A percentile compares a stretch with the other conserved stretches of the same genome.
Conservation (phyloP, 108 stramenopile genomes). For the Cyclotella choctawhatcheeana region DNA sequence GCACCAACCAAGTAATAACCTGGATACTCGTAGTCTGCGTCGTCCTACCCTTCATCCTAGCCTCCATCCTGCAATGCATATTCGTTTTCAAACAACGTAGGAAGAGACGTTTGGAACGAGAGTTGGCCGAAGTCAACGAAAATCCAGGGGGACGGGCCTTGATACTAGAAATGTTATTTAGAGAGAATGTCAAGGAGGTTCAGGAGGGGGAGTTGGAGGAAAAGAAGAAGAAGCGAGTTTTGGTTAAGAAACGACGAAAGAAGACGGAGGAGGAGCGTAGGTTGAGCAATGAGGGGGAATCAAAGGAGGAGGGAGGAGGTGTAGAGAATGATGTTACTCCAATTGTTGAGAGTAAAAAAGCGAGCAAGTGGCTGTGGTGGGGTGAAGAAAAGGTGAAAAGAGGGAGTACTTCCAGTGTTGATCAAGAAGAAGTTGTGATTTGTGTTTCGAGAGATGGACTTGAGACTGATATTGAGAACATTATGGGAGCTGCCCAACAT, state of each 20-base stretch:
- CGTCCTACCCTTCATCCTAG: slow-evolving; percentile 29
- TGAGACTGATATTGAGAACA: slow-evolving; percentile 9
- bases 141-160: slow-evolving; percentile 34
- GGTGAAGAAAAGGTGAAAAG: slow-evolving; percentile 14
- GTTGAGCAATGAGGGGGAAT: neutral
- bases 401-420: neutral
- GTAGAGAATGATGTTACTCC: neutral
- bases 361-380: slow-evolving; percentile 10
- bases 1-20: slow-evolving; percentile 7
- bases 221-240: slow-evolving; percentile 15
- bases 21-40: slow-evolving; percentile 22
- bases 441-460: slow-evolving; percentile 21
- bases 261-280: slow-evolving; percentile 6
- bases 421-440: slow-evolving; percentile 5
- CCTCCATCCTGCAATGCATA: slow-evolving; percentile 16
- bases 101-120: slow-evolving; percentile 17
- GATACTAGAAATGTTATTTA: slow-evolving; percentile 38
- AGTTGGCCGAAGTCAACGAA: slow-evolving; percentile 31
- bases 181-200: slow-evolving; percentile 26
- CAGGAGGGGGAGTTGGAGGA: slow-evolving; percentile 5
- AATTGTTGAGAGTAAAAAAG: neutral
- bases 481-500: neutral
- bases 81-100: slow-evolving; percentile 14
- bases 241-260: slow-evolving; percentile 19
- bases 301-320: neutral